These are phyloP conservation scores for Metschnikowia noctiluminum DNA, from an alignment of 805 yeast species.

Conservation along the genomic window DNA sequence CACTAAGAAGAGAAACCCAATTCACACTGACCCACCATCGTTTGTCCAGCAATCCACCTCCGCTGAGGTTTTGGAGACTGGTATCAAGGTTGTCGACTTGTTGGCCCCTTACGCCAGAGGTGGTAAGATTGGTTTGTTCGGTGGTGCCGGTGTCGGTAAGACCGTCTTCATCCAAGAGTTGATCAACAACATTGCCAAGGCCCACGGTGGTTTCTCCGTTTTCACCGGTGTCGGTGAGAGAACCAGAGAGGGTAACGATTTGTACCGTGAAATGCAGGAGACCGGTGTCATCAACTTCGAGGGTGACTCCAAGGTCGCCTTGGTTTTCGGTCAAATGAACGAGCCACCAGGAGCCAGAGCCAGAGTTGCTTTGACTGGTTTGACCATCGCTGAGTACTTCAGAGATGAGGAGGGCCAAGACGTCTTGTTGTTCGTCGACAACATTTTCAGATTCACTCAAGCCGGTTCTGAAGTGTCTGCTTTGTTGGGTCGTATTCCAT, in stretches of 20 bases:
- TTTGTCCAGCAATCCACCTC: slow-evolving; percentile 96
- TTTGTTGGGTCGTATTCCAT: slow-evolving; percentile 99
- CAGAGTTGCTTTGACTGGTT: slow-evolving; percentile 99
- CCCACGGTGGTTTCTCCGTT: slow-evolving; percentile 99
- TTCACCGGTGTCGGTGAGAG: slow-evolving; percentile 99
- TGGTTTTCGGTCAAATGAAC: slow-evolving; percentile 99
- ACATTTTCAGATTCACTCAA: slow-evolving; percentile 99
- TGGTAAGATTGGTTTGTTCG: slow-evolving; percentile 99
- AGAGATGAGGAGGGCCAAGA: slow-evolving; percentile 99
- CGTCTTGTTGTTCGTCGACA: slow-evolving; percentile 98
- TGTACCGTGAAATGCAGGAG: slow-evolving; percentile 99
- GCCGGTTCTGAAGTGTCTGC: slow-evolving; percentile 99
- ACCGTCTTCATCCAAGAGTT: slow-evolving; percentile 99
- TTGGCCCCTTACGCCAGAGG: slow-evolving; percentile 99
- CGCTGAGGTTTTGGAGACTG: slow-evolving; percentile 98
- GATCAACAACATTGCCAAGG: slow-evolving; percentile 99
- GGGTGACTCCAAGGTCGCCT: slow-evolving; percentile 99
- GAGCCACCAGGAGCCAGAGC: slow-evolving; percentile 99
- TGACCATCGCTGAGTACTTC: slow-evolving; percentile 99
- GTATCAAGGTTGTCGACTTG: slow-evolving; percentile 99
- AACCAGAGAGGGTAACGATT: slow-evolving; percentile 99
- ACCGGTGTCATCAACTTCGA: slow-evolving; percentile 99
- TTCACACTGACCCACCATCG: slow-evolving; percentile 96
- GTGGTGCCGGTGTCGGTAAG: slow-evolving; percentile 99
- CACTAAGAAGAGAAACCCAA: slow-evolving; percentile 90